These are phyloP conservation scores for Rosa rugosa DNA, from an alignment of 306 rosid genomes.

Conservation along the genomic window DNA sequence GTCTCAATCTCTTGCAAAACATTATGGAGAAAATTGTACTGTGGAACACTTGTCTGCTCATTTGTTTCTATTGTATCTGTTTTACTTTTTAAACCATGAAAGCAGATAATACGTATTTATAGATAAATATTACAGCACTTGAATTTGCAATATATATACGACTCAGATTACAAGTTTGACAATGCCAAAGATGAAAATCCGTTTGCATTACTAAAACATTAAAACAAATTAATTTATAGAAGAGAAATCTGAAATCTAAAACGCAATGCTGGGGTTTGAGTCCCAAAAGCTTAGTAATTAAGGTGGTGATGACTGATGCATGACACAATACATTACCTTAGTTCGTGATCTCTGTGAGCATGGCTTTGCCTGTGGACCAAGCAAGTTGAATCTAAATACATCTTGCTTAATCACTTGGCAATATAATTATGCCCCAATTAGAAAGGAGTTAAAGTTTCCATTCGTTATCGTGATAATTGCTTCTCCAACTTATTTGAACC, in stretches of 20 bases:
- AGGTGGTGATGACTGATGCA: neutral
- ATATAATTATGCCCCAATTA: neutral
- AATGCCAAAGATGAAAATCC: neutral
- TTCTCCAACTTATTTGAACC: neutral
- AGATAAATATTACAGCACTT: no score
- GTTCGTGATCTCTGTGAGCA: neutral
- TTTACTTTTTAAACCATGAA: neutral
- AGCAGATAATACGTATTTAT: neutral
- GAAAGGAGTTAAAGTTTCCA: neutral
- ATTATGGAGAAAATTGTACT: conserved; percentile 1
- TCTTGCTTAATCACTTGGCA: conserved; percentile 2
- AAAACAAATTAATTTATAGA: no score
- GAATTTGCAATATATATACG: no score
- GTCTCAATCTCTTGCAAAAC: conserved; percentile 2
- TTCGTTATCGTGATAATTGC: neutral
- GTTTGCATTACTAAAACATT: neutral
- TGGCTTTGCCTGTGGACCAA: conserved; percentile 13
- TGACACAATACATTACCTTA: neutral
- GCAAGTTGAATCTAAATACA: neutral
- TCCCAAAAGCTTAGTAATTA: no score
- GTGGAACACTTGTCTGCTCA: neutral
- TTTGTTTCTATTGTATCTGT: neutral
- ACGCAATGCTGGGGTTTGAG: no score
- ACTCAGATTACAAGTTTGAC: neutral
- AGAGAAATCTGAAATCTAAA: no score